A percentile compares a stretch with the other conserved stretches of the same genome.
phyloP scores from a whole-genome alignment of 371 early-diverging fungal genomes.

The Umbelopsis sp. region DNA sequence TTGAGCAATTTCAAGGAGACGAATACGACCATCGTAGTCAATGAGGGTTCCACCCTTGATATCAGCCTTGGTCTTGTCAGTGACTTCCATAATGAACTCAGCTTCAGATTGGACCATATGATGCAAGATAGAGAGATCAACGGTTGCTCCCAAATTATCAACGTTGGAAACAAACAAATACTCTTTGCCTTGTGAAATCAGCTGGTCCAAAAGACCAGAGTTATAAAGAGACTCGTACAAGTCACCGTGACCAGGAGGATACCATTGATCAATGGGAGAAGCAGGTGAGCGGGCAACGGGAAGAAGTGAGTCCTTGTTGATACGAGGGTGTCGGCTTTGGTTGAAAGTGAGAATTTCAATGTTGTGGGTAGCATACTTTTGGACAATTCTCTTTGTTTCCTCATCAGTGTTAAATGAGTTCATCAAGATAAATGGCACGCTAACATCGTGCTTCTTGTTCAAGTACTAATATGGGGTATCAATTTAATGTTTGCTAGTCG shows the following conservation, averaged over 20 bases:
- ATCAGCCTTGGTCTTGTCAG: conserved; percentile 99
- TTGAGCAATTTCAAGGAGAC: conserved; percentile 99
- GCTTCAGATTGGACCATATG: conserved; percentile 89
- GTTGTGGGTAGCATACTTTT: conserved; percentile 93
- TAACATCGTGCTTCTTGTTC: conserved; percentile 86
- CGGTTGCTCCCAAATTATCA: conserved; percentile 99
- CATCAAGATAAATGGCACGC: conserved; percentile 99
- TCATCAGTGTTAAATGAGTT: conserved; percentile 99
- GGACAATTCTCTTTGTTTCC: conserved; percentile 96
- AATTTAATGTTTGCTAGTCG: not conserved
- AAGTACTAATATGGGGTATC: conserved; percentile 65
- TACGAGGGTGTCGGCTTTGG: conserved; percentile 96
- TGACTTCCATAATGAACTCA: conserved; percentile 99
- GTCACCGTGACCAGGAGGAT: conserved; percentile 99
- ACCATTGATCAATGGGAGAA: conserved; percentile 68
- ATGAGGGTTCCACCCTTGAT: conserved; percentile 99
- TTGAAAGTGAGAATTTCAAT: conserved; percentile 96
- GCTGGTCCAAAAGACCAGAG: conserved; percentile 95
- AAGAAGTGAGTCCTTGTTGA: conserved; percentile 91
- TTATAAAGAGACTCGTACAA: conserved; percentile 94
- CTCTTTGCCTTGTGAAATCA: conserved; percentile 97
- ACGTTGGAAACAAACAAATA: conserved; percentile 99
- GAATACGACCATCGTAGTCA: conserved; percentile 94
- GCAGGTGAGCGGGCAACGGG: conserved; percentile 79
- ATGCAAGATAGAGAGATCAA: conserved; percentile 92